Base-by-base conservation (phyloP, 176 grass and related monocot genomes). In the Carex scoparia region DNA sequence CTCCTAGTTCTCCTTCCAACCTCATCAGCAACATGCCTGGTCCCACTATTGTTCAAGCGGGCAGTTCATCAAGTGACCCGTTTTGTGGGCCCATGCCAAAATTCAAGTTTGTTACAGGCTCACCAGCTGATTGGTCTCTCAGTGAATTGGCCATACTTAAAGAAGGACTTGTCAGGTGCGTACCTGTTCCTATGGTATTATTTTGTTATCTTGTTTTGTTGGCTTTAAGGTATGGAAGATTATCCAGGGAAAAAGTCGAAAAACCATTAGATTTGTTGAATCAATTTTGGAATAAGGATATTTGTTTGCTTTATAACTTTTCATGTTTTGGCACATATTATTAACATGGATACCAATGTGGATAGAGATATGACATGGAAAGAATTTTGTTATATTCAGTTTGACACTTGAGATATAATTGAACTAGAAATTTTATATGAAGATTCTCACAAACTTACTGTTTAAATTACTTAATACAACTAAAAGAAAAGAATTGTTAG, bases 151-250 rank as follows among this genome's bases (percentile, higher is more conserved):
- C 32, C 46, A 68, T 90, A 88, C 84, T 99, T 53, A 96, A 92
- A 56, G 91, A 94, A 80, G 91, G 97, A 48, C 88, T 99, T 65
- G 61, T 75, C 4, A 93, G 85, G 96, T 95, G 89, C 32, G 28
- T 77, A 72, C 16, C 40, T 72, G 38, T 46, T 48, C 68, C 49
- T 55, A 31, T 76, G 48, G 4, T 55, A 30, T 7, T 55, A 27
- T 75, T 76, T 76, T 79, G 53, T 58, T 33, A 35, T 30, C 57
- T 35, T 57, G 6, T 32, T 55, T 35, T 79, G 2, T 10, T 9
- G 31, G 14, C 10, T 10, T 78, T 16, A 10, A 57, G 53, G 30
- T 58, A 31, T 79, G 28, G 58, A 56, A 35, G 10, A 58, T 79
- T 35, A 58, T 35, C 51, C 13, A 57, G 30, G 13, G 30, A 18